Evolutionary conservation across 352 stramenopile species (phyloP).

Genomic region (Globisporangium emineosum): DNA sequence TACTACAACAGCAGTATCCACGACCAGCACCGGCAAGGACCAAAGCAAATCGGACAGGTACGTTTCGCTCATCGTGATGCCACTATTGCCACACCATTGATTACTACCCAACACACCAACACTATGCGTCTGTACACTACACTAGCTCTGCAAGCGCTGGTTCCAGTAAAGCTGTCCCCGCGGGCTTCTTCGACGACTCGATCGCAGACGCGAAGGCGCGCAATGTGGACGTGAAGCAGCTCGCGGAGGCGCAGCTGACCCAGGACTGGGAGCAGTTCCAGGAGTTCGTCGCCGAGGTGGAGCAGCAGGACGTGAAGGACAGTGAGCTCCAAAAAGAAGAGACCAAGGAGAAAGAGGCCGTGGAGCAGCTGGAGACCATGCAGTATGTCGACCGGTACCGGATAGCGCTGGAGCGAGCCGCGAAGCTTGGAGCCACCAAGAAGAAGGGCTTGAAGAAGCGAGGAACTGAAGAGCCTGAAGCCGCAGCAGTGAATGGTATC

Average conservation of each 20-base stretch:
- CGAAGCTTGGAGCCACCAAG: conserved; percentile 16
- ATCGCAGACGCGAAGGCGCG: conserved; percentile 46
- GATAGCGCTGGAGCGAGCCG: conserved; percentile 38
- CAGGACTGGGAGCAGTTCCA: conserved; percentile 64
- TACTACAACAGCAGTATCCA: background rate
- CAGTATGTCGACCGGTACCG: conserved; percentile 64
- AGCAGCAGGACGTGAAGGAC: conserved; percentile 38
- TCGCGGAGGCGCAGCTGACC: conserved; percentile 37
- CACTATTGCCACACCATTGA: background rate
- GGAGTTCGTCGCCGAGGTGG: conserved; percentile 53
- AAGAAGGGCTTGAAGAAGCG: conserved; percentile 21
- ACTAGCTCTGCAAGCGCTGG: background rate
- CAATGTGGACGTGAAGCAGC: conserved; percentile 43
- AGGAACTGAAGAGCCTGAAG: background rate
- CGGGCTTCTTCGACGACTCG: conserved; percentile 51
- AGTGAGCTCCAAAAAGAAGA: conserved; percentile 34
- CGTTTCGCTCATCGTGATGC: background rate
- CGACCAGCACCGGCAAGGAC: background rate
- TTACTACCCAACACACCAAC: background rate
- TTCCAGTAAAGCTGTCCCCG: conserved; percentile 20
- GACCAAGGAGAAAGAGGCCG: conserved; percentile 37
- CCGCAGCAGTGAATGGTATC: conserved; percentile 11
- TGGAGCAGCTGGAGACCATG: conserved; percentile 66
- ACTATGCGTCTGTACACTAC: background rate
- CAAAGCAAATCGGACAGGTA: background rate